phyloP scores from a whole-genome alignment of 352 stramenopile genomes.

The Phytophthora pistaciae region DNA sequence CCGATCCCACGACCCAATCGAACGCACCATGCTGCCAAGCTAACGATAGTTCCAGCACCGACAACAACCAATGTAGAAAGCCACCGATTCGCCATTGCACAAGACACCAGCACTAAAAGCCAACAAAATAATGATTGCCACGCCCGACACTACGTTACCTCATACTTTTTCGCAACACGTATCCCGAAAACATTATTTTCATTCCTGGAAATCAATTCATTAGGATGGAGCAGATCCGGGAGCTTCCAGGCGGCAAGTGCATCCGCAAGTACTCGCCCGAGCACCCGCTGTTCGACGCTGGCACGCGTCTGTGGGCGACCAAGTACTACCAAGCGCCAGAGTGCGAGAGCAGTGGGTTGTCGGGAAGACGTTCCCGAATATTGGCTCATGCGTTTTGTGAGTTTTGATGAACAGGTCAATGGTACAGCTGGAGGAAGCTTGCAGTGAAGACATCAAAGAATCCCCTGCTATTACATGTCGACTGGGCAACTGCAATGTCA shows the following conservation, averaged over 20 bases:
- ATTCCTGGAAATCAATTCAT: neutral
- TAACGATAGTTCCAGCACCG: neutral
- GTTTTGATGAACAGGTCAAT: constrained; percentile 30
- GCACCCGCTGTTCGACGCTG: constrained; percentile 54
- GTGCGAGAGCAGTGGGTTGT: constrained; percentile 11
- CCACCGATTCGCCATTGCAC: too few species aligned
- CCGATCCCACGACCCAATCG: neutral
- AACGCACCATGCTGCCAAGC: neutral
- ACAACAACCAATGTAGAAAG: too few species aligned
- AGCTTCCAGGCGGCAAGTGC: constrained; percentile 57
- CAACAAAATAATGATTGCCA: too few species aligned
- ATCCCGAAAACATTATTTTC: neutral
- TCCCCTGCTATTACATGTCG: constrained; percentile 43
- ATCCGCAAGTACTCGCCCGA: constrained; percentile 61
- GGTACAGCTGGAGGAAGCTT: constrained; percentile 24
- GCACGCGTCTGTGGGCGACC: constrained; percentile 46
- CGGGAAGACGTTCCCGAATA: neutral
- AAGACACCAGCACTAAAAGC: too few species aligned
- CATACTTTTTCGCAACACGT: neutral
- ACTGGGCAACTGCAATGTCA: constrained; percentile 55
- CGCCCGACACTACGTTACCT: neutral
- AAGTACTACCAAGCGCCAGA: constrained; percentile 57
- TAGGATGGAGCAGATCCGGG: constrained; percentile 40
- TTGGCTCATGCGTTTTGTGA: constrained; percentile 11
- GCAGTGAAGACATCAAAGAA: constrained; percentile 5